Evolutionary conservation across 345 rosid species (phyloP), one percentile per base, ranked within the genome.

Genomic region (Linum trigynum): DNA sequence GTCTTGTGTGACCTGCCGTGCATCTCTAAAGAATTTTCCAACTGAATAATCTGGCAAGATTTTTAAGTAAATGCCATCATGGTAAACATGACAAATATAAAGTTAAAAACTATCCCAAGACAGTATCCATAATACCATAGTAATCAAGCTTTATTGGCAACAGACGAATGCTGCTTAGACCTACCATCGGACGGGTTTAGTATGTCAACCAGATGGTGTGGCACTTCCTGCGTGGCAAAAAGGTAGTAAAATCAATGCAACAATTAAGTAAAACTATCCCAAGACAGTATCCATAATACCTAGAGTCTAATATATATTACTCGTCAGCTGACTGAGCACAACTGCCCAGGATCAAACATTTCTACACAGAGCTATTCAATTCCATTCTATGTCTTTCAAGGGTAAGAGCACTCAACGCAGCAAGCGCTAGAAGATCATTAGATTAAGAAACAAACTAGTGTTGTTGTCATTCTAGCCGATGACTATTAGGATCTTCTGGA

Each of bases 141-240:
- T 35, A 64, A 7, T 40, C 43, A 74, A 38, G 55, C 37, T 60
- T 41, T 41, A 65, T 55, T 67, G 48, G 59, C 39, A 56, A 36
- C 37, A 72, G 69, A 39, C 59, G 42, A 58, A 38, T 63, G 38
- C 38, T 58, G 39, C 45, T 11, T 60, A 32, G 67, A 55, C 42
- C 55, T 64, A 92, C 98, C 98, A 85, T 92, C 86, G 68, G 81
- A 80, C 3, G 98, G 98, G 63, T 87, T 78, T 77, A 90, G 71
- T 59, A 92, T 79, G 78, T 92, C 98, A 60, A 92, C 67, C 62
- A 92, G 79, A 78, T 92, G 97, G 68, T 92, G 97, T 1, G 80
- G 91, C 67, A 90, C 97, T 76, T 86, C 96, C 96, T 89, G 80
- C 59, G 67, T 48, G 9, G 14, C 45, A 48, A 14, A 65, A 69